A percentile compares a stretch with the other conserved stretches of the same genome.
phyloP scores from a whole-genome alignment of 2,329 filamentous ascomycete genomes.

The Scorias spongiosa region DNA sequence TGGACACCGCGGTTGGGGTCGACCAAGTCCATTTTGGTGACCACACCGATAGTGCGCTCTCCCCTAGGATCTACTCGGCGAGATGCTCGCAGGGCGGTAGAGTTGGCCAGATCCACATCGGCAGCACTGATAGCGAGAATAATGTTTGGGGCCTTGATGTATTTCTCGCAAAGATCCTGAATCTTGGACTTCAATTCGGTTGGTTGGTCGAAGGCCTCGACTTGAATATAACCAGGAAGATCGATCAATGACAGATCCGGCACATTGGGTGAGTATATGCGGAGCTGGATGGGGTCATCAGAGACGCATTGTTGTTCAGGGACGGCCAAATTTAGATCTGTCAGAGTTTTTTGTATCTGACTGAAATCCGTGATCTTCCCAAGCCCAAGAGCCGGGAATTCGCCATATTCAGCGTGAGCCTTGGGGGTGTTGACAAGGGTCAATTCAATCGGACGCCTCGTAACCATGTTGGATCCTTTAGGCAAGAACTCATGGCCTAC shows the following conservation, averaged over 20 bases:
- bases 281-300: constrained; percentile 90
- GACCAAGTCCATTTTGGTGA: constrained; percentile 98
- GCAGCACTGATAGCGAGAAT: constrained; percentile 95
- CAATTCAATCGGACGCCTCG: constrained; percentile 83
- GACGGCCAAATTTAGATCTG: constrained; percentile 86
- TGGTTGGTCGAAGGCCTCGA: constrained; percentile 81
- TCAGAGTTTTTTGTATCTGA: constrained; percentile 83
- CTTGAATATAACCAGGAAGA: constrained; percentile 92
- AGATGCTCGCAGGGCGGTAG: constrained; percentile 77
- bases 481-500: constrained; percentile 96
- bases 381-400: constrained; percentile 83
- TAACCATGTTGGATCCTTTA: constrained; percentile 98
- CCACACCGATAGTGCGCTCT: constrained; percentile 93
- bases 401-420: constrained; percentile 76
- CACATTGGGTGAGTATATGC: constrained; percentile 88
- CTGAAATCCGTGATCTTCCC: constrained; percentile 84
- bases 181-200: constrained; percentile 90
- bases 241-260: constrained; percentile 93
- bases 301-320: constrained; percentile 84
- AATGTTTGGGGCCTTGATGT: constrained; percentile 90
- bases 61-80: constrained; percentile 84
- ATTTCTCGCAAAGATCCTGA: constrained; percentile 90
- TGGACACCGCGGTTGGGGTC: constrained; percentile 63
- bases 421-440: constrained; percentile 91
- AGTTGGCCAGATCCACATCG: constrained; percentile 94